A percentile compares a stretch with the other conserved stretches of the same genome.
Evolutionary conservation across 139 green algal genomes (phyloP).

Genomic region (Chlamydomonas urium): DNA sequence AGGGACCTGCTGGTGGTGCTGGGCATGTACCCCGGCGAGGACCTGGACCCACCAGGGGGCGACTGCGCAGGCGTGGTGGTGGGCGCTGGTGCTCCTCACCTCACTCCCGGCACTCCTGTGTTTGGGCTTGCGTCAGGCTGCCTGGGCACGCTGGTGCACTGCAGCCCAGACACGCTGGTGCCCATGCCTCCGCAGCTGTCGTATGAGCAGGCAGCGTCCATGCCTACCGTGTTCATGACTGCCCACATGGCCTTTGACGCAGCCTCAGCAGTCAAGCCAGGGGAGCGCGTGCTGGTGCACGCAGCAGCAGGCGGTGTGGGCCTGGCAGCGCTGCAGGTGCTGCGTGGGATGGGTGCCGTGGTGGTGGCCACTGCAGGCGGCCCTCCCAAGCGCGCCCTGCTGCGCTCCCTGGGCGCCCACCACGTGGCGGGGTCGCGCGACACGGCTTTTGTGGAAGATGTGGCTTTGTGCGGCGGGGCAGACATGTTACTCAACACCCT

Average conservation of each 20-base stretch:
- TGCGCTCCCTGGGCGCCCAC: constrained; percentile 45
- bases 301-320: constrained; percentile 64
- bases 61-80: constrained; percentile 68
- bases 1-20: constrained; percentile 66
- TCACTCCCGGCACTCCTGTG: constrained; percentile 53
- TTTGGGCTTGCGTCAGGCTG: constrained; percentile 74
- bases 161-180: constrained; percentile 47
- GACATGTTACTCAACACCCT: constrained; percentile 75
- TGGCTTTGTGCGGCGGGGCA: constrained; percentile 13
- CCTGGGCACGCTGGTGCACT: constrained; percentile 61
- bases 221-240: constrained; percentile 79
- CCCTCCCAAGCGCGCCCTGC: constrained; percentile 60
- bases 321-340: constrained; percentile 64
- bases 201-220: constrained; percentile 68
- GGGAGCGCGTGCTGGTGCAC: constrained; percentile 57
- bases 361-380: constrained; percentile 68
- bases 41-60: constrained; percentile 63
- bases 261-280: constrained; percentile 16
- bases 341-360: constrained; percentile 23
- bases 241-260: constrained; percentile 54
- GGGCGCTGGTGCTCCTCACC: neutral
- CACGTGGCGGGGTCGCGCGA: constrained; percentile 58
- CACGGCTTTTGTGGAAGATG: constrained; percentile 57
- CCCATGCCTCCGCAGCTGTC: constrained; percentile 56
- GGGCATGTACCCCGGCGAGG: constrained; percentile 76